Base-by-base conservation (phyloP, 257 asterid genomes). In the Solanum stenotomum region DNA sequence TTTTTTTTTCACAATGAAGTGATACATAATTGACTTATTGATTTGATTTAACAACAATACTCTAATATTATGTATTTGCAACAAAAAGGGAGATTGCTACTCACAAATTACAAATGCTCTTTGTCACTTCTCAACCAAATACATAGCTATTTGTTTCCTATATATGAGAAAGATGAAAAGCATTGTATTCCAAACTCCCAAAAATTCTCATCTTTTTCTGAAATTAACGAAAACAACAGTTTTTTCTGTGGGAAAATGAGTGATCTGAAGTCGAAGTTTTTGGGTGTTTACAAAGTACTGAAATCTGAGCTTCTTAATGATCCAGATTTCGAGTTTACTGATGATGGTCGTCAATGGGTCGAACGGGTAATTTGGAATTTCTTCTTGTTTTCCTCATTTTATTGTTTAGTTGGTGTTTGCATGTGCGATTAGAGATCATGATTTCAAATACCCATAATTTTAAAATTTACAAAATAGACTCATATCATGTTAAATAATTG, bases 221-320 rank as follows among this genome's bases (percentile, higher is more conserved):
- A 63, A 63, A 8, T 9, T 42, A 44, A 44, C 15, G 38, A 79
- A 79, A 22, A 44, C 63, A 25, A 25, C 35, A n/a, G 18, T 14
- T 15, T 8, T 63, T 8, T 63, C 23, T 18, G 52, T 68, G 27
- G 22, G 6, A 40, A 74, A 25, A 87, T 91, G 93, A 85, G 87
- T 77, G 93, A 93, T 88, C 92, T 92, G 91, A 95, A 89, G 87
- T 13, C 92, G 25, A 90, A 90, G 35, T 96, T 96, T 85, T 87
- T 93, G 59, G 93, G 56, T 46, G 97, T 96, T 71, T 96, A 96
- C 84, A 85, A 94, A 4, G 89, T 87, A 38, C 93, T 96, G 40
- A 96, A 96, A 93, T 94, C 98, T 20, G 98, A 95, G 92, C 93
- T 96, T 13, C 92, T 96, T 90, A 94, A 88, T 31, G 99, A 94